Evolutionary conservation across 768 basidiomycete species (phyloP).

Genomic region (Trametes maxima): DNA sequence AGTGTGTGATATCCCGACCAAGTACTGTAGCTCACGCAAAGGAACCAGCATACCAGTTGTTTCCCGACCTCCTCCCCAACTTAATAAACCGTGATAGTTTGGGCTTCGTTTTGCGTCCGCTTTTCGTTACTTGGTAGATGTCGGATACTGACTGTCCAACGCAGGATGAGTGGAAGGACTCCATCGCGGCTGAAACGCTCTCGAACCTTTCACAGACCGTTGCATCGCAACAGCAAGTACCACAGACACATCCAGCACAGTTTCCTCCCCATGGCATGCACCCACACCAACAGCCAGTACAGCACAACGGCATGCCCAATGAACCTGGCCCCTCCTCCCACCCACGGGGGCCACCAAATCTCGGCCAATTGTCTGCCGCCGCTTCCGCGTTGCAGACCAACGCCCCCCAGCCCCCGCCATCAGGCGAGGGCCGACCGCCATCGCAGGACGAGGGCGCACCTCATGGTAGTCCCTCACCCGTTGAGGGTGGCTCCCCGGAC

Average conservation of each 20-base stretch:
- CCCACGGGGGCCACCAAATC: slow-evolving; percentile 33
- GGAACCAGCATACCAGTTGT: too few relatives aligned
- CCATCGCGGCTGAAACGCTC: slow-evolving; percentile 59
- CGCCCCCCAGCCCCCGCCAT: slow-evolving; percentile 1
- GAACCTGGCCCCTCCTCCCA: slow-evolving; percentile 36
- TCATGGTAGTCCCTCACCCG: slow-evolving; percentile 9
- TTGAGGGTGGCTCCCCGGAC: slow-evolving; percentile 18
- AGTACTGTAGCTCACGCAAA: too few relatives aligned
- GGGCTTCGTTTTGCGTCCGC: too few relatives aligned
- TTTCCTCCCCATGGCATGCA: slow-evolving; percentile 24
- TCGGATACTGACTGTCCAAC: too few relatives aligned
- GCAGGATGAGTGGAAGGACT: slow-evolving; percentile 55
- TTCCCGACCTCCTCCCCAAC: too few relatives aligned
- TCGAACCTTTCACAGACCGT: slow-evolving; percentile 54
- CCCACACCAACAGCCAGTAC: slow-evolving; percentile 17
- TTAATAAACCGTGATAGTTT: too few relatives aligned
- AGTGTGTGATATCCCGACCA: too few relatives aligned
- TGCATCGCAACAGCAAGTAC: slow-evolving; percentile 26
- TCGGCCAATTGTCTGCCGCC: slow-evolving; percentile 26
- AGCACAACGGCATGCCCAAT: slow-evolving; percentile 11
- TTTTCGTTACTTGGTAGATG: too few relatives aligned
- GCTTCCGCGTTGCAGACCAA: slow-evolving; percentile 24
- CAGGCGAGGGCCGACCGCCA: slow-evolving; percentile 4
- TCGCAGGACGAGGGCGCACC: slow-evolving; percentile 10
- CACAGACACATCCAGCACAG: slow-evolving; percentile 20